Conservation (phyloP, 2,329 filamentous ascomycete species). For the Colletotrichum sp. region DNA sequence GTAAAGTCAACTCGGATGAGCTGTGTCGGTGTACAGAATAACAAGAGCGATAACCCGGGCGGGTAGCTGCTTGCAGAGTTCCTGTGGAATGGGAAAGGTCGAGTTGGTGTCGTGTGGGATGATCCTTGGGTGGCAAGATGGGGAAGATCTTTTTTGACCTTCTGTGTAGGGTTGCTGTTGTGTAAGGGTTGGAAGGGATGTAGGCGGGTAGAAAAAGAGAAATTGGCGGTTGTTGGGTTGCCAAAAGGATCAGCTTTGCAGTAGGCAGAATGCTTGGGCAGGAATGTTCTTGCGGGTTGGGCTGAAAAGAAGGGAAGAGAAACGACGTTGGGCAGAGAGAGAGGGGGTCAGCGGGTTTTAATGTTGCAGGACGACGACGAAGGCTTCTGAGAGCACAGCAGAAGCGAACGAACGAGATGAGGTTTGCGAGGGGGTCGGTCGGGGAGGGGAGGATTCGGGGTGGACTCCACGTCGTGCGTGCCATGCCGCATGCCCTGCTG, state of each 20-base stretch:
- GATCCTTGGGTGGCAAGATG: slow-evolving; percentile 23
- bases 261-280: slow-evolving; percentile 29
- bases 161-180: slow-evolving; percentile 10
- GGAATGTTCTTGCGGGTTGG: slow-evolving; percentile 31
- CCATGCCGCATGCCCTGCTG: slow-evolving; percentile 5
- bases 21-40: slow-evolving; percentile 4
- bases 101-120: slow-evolving; percentile 14
- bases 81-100: slow-evolving; percentile 5
- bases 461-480: slow-evolving; percentile 13
- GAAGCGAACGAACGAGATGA: slow-evolving; percentile 20
- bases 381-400: background rate
- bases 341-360: slow-evolving; percentile 46
- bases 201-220: slow-evolving; percentile 19
- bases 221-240: slow-evolving; percentile 17
- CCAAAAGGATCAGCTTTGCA: slow-evolving; percentile 21
- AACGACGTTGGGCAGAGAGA: slow-evolving; percentile 39
- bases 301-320: slow-evolving; percentile 38
- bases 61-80: slow-evolving; percentile 14
- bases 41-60: slow-evolving; percentile 4
- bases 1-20: slow-evolving; percentile 17
- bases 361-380: slow-evolving; percentile 27
- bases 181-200: slow-evolving; percentile 19
- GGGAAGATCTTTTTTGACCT: slow-evolving; percentile 21
- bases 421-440: slow-evolving; percentile 3
- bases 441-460: slow-evolving; percentile 14